Base-by-base conservation (phyloP, 768 basidiomycete genomes). In the Harrya chromipes region DNA sequence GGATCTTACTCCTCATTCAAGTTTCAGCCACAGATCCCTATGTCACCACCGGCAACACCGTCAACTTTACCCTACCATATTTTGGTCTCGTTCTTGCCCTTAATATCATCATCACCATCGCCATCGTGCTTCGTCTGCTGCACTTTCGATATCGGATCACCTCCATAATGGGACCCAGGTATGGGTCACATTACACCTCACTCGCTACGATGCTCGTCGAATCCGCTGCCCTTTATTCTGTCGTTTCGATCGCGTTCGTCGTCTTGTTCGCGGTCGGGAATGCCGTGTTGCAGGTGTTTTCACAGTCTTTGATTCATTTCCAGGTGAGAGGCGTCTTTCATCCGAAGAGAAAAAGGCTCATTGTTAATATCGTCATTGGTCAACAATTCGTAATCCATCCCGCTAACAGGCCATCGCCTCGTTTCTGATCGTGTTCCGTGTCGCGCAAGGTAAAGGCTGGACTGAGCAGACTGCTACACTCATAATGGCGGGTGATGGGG, bases 201-300 rank as follows among this genome's bases (percentile, higher is more conserved):
- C 46, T 72, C 11, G 62, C 61, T 9, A 58, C 71, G 5, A 71
- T 74, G 57, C 34, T 70, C 26, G 41, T 74, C 40, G 72, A 74
- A 53, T 69, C 67, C 0, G 69, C 68, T 2, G 56, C 65, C 3
- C 38, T 69, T 3, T 72, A 70, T 40, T 58, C 66, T 5, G 14
- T 54, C 6, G 41, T 61, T 14, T 60, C 61, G 0, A 11, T 73
- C 8, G 24, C 69, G 0, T 70, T 74, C 46, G 40, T 74, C 19
- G 47, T 66, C 14, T 40, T 60, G 14, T 72, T 62, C 40, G 55
- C 53, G 4, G 9, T 50, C 8, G 41, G 53, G 12, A 62, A 52
- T 13, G 38, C 59, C 0, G 40, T 67, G 4, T 64, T 63, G 26
- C 65, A 67, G 23, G 45, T 69, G n/a, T 58, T 71, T 33, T 31